Base-by-base conservation (phyloP, 2,329 filamentous ascomycete species). In the Sporothrix phasma region DNA sequence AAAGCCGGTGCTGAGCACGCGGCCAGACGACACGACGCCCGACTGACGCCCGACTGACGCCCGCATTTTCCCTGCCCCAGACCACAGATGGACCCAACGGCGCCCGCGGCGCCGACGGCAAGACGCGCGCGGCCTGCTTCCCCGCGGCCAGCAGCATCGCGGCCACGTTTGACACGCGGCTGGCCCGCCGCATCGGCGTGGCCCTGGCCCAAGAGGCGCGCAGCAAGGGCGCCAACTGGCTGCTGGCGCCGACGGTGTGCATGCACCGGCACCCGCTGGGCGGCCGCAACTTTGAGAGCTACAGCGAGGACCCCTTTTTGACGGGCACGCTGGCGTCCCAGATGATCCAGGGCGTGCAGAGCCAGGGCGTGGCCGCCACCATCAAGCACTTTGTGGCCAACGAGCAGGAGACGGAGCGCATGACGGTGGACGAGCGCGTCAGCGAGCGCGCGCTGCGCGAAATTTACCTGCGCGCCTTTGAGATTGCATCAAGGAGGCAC, bases 231-330 rank as follows among this genome's bases (percentile, higher is more conserved):
- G 29, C 87, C 89, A 70, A 88, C 88, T 11, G 87, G 88, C 78
- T 92, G 4, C 80, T 93, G 10, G 89, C 87, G 0, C 89, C 89
- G 1, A 92, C 89, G 0, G 86, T 92, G 29, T 92, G 90, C 76
- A 87, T 91, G 78, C 90, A 94, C 70, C 84, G 90, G 15, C 89
- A 89, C 60, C 90, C 90, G 0, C 80, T 94, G 0, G 90, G 90
- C 24, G 90, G 90, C 17, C 83, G 90, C 66, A 92, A 92, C 68
- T 95, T 94, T 69, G 90, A 95, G 74, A 92, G 89, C 0, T 94
- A 91, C 73, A 90, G 88, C 0, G 90, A 94, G 73, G 90, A 94
- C 69, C 90, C 90, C 0, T 81, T 88, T 11, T 80, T 95, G 4
- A 89, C 88, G 0, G 89, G 89, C 39, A 88, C 86, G 66, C 76